Base-by-base conservation (phyloP, 306 rosid species). In the Citrullus colocynthis region DNA sequence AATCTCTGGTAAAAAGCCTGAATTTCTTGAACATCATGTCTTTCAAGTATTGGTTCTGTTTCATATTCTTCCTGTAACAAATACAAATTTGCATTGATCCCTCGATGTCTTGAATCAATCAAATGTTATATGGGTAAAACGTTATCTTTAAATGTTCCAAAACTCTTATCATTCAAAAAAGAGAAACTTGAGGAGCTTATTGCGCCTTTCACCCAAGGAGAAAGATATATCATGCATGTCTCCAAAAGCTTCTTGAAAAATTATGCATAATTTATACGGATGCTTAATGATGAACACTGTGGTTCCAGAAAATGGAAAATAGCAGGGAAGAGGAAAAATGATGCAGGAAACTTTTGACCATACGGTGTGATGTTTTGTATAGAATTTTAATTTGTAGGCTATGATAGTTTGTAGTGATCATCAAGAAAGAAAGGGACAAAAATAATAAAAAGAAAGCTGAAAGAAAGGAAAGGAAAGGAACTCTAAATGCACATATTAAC, bases 31-130 rank as follows among this genome's bases (percentile, higher is more conserved):
- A 90, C 17, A 82, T 92, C 99, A 62, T 59, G 74, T 76, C 32
- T 79, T 69, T 28, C 57, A 81, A 78, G 66, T 16, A 9, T 36
- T 77, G 15, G 72, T 0, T 13, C 8, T 17, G 98, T 84, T 13
- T 73, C 69, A 0, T 8, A 21, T 74, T 84, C 98, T 84, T 95
- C 98, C 99, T 95, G 89, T 85, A 88, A 80, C 60, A 39, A 77
- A 48, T 37, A 76, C 9, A 69, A 57, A 74, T 75, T 66, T 61
- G 2, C 13, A 48, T 58, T 77, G 41, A 61, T 66, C 54, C 65
- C 71, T 61, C 78, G 37, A 7, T 49, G 37, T 16, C 41, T 51
- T 48, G 20, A 72, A 51, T 49, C 59, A 72, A 72, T 5, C 14
- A 73, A 72, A 32, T 51, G 36, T 30, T 9, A 73, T 73, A 30